Evolutionary conservation across 352 stramenopile genomes (phyloP).

Genomic region (Bremia lactucae): DNA sequence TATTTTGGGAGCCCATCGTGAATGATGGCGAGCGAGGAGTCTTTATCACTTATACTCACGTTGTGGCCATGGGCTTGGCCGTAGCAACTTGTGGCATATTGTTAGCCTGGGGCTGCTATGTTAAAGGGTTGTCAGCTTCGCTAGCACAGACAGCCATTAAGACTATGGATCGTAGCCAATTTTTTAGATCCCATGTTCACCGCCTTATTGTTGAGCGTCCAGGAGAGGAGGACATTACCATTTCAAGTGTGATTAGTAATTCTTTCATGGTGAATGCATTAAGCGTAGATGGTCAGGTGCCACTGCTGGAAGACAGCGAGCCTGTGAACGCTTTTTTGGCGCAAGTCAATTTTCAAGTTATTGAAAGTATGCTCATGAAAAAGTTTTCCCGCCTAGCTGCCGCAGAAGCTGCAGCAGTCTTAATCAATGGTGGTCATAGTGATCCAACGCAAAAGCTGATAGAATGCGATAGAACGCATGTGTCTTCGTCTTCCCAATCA

Average conservation of each 20-base stretch:
- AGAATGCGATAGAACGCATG: conserved; percentile 18
- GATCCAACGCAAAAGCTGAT: conserved; percentile 25
- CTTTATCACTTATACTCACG: conserved; percentile 75
- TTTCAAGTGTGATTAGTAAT: conserved; percentile 61
- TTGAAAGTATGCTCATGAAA: conserved; percentile 47
- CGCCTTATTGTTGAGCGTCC: conserved; percentile 57
- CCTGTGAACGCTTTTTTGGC: conserved; percentile 16
- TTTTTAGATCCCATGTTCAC: conserved; percentile 55
- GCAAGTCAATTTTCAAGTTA: conserved; percentile 22
- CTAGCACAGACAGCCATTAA: conserved; percentile 54
- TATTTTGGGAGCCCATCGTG: conserved; percentile 66
- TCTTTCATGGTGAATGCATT: conserved; percentile 44
- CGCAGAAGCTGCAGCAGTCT: conserved; percentile 31
- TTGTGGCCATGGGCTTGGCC: conserved; percentile 44
- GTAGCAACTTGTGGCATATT: conserved; percentile 34
- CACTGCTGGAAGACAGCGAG: conserved; percentile 42
- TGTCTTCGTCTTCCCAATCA: conserved; percentile 10
- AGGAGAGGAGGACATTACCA: conserved; percentile 61
- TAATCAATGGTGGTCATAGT: conserved; percentile 21
- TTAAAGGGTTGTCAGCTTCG: conserved; percentile 57
- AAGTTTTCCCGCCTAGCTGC: conserved; percentile 54
- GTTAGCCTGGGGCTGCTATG: conserved; percentile 66
- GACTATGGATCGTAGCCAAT: conserved; percentile 48
- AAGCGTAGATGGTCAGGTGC: conserved; percentile 19
- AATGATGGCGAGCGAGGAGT: conserved; percentile 65